A percentile compares a stretch with the other conserved stretches of the same genome.
phyloP scores from a whole-genome alignment of 345 rosid species.

The Lenwebbia sp. region DNA sequence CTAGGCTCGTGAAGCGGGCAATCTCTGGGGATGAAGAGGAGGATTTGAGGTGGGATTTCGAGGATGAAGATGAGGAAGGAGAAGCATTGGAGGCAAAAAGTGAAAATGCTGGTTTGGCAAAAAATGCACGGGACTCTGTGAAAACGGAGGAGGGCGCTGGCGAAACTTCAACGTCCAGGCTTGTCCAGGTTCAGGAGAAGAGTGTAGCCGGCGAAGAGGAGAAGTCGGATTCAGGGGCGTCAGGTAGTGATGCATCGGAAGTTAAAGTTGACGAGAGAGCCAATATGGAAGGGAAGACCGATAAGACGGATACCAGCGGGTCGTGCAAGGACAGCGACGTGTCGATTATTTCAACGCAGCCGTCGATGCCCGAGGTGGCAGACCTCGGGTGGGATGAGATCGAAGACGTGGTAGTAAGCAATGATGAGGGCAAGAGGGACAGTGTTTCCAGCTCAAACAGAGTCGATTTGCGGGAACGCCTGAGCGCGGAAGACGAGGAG shows the following conservation, averaged over 20 bases:
- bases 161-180: background rate
- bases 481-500: constrained; percentile 44
- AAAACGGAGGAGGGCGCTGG: background rate
- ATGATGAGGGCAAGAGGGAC: constrained; percentile 23
- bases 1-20: constrained; percentile 51
- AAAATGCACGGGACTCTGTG: background rate
- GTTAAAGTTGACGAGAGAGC: background rate
- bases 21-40: constrained; percentile 53
- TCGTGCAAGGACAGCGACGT: constrained; percentile 55
- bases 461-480: constrained; percentile 36
- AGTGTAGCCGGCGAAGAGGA: background rate
- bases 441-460: constrained; percentile 15
- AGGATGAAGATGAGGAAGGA: constrained; percentile 26
- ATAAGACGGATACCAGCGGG: constrained; percentile 20
- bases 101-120: background rate
- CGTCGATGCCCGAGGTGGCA: constrained; percentile 38
- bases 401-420: constrained; percentile 43
- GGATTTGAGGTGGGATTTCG: constrained; percentile 77
- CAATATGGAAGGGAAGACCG: constrained; percentile 6
- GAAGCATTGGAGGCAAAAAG: background rate
- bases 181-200: background rate
- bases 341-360: constrained; percentile 55
- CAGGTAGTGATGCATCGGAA: background rate
- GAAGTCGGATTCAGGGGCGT: background rate
- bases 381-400: constrained; percentile 85